Evolutionary conservation across 306 rosid genomes (phyloP), one percentile per base, ranked within the genome.

Genomic region (Sesbania bispinosa): DNA sequence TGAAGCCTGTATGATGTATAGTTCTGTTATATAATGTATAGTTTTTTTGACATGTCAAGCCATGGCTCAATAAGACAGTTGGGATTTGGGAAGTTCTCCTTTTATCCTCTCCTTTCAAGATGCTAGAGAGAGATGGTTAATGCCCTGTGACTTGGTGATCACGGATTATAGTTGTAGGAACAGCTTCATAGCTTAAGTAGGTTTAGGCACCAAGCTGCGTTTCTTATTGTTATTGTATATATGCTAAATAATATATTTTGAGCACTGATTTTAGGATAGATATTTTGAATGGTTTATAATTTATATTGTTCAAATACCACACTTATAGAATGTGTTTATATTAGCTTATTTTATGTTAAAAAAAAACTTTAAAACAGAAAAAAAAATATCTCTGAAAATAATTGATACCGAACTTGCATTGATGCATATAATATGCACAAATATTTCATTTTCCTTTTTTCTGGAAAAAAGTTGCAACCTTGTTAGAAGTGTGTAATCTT

Each of bases 91-190:
- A 15, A 20, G 29, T 50, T 51, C 42, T 48, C 20, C 5, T 47
- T 58, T 32, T 58, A 29, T 43, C 39, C 20, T 46, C 16, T 11
- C 20, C 53, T 62, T 14, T 4, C 7, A 47, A 57, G 39, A 50
- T 32, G 48, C 32, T 55, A 30, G 51, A 63, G 39, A 32, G 7
- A 9, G 23, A 64, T 15, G 16, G n/a, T 32, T 67, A 11, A 3
- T 51, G 23, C 6, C 6, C 5, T 73, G 78, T 50, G 43, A 39
- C 46, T 75, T 65, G 74, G 74, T 75, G 61, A 48, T 65, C 29
- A 32, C 3, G 24, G 30, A 57, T 52, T 74, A 1, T 66, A 66
- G 43, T 33, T 67, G 55, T 55, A 66, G 60, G 59, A 53, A 42
- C 36, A 42, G 11, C 51, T n/a, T 30, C 42, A 30, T 47, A 48